phyloP scores from a whole-genome alignment of 1,284 basidiomycete genomes.

The Apiotrichum siamense region DNA sequence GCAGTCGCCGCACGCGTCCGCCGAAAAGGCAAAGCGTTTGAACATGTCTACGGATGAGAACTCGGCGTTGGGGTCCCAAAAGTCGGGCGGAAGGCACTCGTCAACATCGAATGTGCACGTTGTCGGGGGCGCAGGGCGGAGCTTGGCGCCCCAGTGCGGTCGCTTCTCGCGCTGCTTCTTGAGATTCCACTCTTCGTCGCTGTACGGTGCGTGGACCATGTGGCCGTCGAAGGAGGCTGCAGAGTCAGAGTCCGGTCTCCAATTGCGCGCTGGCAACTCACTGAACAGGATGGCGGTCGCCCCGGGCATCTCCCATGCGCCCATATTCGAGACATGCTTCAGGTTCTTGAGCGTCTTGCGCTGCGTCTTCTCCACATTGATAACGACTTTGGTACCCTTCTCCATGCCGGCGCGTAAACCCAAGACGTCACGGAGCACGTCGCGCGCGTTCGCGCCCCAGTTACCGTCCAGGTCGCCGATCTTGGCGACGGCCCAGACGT shows the following conservation, averaged over 20 bases:
- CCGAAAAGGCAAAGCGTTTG: slow-evolving; percentile 32
- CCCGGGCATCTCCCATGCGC: slow-evolving; percentile 24
- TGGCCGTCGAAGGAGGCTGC: slow-evolving; percentile 8
- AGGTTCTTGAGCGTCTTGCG: slow-evolving; percentile 29
- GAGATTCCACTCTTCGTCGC: neutral
- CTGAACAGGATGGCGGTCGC: neutral
- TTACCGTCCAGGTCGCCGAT: slow-evolving; percentile 30
- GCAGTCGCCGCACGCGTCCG: slow-evolving; percentile 43
- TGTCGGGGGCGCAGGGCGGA: neutral
- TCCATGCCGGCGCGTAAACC: slow-evolving; percentile 11
- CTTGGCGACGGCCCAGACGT: slow-evolving; percentile 34
- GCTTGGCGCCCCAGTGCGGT: neutral
- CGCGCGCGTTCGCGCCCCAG: slow-evolving; percentile 24
- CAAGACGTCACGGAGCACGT: slow-evolving; percentile 23
- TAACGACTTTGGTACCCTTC: slow-evolving; percentile 3
- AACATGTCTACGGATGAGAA: slow-evolving; percentile 30
- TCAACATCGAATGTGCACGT: slow-evolving; percentile 27
- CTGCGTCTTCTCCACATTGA: slow-evolving; percentile 5
- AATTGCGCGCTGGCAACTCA: neutral
- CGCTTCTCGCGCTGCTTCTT: neutral
- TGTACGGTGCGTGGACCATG: neutral
- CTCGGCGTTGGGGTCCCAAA: slow-evolving; percentile 17
- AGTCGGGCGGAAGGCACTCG: slow-evolving; percentile 29
- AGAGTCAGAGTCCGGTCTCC: no score
- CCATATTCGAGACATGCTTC: slow-evolving; percentile 14